Evolutionary conservation across 441 rosid genomes (phyloP), one percentile per base, ranked within the genome.

Genomic region (Erysimum cheiri): DNA sequence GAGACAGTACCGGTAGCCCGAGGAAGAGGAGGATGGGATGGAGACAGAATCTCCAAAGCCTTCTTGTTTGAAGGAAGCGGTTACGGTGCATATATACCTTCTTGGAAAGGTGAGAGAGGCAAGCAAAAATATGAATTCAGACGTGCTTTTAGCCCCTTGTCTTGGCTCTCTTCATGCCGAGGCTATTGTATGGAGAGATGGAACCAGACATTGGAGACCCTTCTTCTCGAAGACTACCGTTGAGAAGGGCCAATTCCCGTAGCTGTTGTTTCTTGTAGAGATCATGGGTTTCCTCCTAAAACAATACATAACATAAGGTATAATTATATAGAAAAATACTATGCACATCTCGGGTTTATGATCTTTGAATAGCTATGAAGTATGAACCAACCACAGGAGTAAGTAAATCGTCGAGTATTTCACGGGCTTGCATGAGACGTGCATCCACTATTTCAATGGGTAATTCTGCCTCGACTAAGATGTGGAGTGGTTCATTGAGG

Each of bases 141-240:
- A 62, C 36, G 6, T 37, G 26, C 32, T 63, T 63, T 63, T 56
- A 75, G 78, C 65, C 78, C 55, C 74, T 75, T 56, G 78, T 75
- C 71, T 75, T 75, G 67, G 78, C 97, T 80, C 99, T 84, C 88
- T 95, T 95, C 96, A 95, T 84, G 39, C 98, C 95, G n/a, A 92
- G 95, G 86, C 91, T 90, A 88, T 87, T 85, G 85, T 87, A 93
- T 40, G 99, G 99, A 43, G 99, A 93, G 37, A 88, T 80, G 7
- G 97, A 89, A 68, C 99, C 94, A 40, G 98, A 88, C 95, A 93
- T 92, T 13, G 96, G 96, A 67, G 98, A 93, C 15, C 96, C 97
- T 75, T 92, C 99, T 65, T 93, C 98, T 0, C 97, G 82, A 56
- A 92, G 91, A 5, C 92, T 93, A 32, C 98, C 98, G 9, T 96